Conservation (phyloP, 2,329 filamentous ascomycete species). For the Chaetomiaceae sp. region DNA sequence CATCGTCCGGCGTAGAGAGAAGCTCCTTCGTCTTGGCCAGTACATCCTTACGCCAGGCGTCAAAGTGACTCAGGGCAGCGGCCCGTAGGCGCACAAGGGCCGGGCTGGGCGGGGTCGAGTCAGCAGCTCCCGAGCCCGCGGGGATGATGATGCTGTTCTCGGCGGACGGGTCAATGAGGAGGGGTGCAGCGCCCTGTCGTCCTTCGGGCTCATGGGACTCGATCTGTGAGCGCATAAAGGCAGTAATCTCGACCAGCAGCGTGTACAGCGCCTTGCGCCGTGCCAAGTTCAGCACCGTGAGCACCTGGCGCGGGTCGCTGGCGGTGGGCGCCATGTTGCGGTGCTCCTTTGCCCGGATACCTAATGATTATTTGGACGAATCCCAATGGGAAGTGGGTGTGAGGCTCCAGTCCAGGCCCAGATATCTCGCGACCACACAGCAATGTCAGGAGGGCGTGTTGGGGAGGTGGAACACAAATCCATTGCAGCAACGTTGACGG, state of each 20-base stretch:
- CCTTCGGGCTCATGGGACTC: constrained; percentile 34
- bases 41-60: constrained; percentile 70
- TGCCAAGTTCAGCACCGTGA: constrained; percentile 48
- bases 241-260: constrained; percentile 46
- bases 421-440: too few relatives aligned
- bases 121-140: constrained; percentile 1
- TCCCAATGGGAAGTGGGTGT: too few relatives aligned
- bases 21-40: constrained; percentile 66
- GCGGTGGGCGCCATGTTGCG: constrained; percentile 47
- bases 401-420: too few relatives aligned
- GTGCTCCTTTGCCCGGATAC: too few relatives aligned
- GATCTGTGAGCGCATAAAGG: constrained; percentile 48
- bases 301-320: constrained; percentile 48
- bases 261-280: constrained; percentile 45
- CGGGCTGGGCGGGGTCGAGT: constrained; percentile 21
- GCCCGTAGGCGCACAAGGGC: constrained; percentile 35
- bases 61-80: constrained; percentile 62
- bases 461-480: too few relatives aligned
- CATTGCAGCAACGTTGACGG: too few relatives aligned
- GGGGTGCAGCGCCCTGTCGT: constrained; percentile 9
- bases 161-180: constrained; percentile 23
- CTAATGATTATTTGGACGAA: too few relatives aligned
- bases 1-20: constrained; percentile 44
- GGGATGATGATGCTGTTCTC: constrained; percentile 12
- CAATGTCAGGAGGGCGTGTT: too few relatives aligned